These are phyloP conservation scores for Hypsizygus marmoreus DNA, from an alignment of 768 basidiomycete species.

Conservation along the genomic window DNA sequence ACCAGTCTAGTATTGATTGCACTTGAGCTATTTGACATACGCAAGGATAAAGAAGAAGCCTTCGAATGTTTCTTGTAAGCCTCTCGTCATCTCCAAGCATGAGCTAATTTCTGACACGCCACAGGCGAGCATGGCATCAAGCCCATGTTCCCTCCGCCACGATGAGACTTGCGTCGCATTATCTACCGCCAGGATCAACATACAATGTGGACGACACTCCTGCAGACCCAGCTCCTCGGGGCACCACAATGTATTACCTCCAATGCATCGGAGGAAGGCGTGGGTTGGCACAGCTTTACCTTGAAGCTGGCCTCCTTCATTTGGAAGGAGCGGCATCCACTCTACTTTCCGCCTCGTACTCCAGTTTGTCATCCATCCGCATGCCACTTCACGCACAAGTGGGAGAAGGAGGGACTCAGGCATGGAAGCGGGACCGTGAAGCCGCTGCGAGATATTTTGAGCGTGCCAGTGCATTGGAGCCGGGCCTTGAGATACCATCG, in stretches of 20 bases:
- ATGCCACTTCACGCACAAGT: slow-evolving; percentile 54
- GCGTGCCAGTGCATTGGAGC: slow-evolving; percentile 60
- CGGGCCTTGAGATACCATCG: slow-evolving; percentile 68
- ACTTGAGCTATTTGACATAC: slow-evolving; percentile 72
- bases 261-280: slow-evolving; percentile 65
- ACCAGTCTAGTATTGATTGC: slow-evolving; percentile 76
- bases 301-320: slow-evolving; percentile 77
- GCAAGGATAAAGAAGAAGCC: slow-evolving; percentile 73
- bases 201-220: slow-evolving; percentile 34
- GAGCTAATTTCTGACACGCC: slow-evolving; percentile 6
- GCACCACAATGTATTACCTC: slow-evolving; percentile 61
- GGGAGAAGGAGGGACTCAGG: slow-evolving; percentile 62
- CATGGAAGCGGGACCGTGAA: slow-evolving; percentile 76
- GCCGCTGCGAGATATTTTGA: slow-evolving; percentile 74
- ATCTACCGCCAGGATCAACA: slow-evolving; percentile 59
- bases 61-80: slow-evolving; percentile 82
- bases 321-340: slow-evolving; percentile 77
- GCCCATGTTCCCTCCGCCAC: slow-evolving; percentile 74
- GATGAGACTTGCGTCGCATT: slow-evolving; percentile 75
- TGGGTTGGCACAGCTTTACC: slow-evolving; percentile 73
- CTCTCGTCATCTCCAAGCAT: background rate
- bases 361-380: slow-evolving; percentile 77
- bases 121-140: slow-evolving; percentile 82
- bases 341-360: slow-evolving; percentile 73
- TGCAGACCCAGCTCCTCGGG: slow-evolving; percentile 44